These are phyloP conservation scores for Solanum neorickii DNA, from an alignment of 257 asterid species.

Conservation along the genomic window DNA sequence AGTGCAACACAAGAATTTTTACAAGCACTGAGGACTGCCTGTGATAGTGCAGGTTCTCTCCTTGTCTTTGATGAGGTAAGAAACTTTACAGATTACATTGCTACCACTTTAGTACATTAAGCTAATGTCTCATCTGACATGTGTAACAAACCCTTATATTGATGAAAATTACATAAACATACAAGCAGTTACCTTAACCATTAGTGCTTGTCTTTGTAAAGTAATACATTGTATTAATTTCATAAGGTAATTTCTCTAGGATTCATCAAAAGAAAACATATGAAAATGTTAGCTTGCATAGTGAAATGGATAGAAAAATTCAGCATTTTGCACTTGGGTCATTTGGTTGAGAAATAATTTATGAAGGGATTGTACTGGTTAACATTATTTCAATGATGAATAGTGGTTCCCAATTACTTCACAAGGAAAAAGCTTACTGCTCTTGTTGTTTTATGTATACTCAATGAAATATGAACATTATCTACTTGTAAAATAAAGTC, in stretches of 20 bases:
- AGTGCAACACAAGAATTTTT: conserved; percentile 66
- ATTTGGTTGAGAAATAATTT: background rate
- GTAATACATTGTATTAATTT: background rate
- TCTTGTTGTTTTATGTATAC: background rate
- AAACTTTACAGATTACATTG: background rate
- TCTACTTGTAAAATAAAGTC: background rate
- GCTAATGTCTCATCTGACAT: background rate
- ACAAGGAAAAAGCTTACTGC: background rate
- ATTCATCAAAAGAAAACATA: background rate
- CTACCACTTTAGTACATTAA: background rate
- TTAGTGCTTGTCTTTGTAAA: background rate
- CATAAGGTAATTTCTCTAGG: background rate
- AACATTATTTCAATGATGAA: background rate
- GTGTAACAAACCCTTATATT: background rate
- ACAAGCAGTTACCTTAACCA: background rate
- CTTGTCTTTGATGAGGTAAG: conserved; percentile 93
- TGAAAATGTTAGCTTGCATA: background rate
- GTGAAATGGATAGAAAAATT: background rate
- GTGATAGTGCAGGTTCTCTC: conserved; percentile 66
- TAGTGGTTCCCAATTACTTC: background rate
- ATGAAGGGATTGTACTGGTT: background rate
- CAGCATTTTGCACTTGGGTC: background rate
- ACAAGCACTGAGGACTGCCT: conserved; percentile 58
- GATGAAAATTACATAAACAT: background rate
- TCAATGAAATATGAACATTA: background rate